These are phyloP conservation scores for Cercospora berteroae DNA, from an alignment of 2,329 filamentous ascomycete genomes.

Conservation along the genomic window DNA sequence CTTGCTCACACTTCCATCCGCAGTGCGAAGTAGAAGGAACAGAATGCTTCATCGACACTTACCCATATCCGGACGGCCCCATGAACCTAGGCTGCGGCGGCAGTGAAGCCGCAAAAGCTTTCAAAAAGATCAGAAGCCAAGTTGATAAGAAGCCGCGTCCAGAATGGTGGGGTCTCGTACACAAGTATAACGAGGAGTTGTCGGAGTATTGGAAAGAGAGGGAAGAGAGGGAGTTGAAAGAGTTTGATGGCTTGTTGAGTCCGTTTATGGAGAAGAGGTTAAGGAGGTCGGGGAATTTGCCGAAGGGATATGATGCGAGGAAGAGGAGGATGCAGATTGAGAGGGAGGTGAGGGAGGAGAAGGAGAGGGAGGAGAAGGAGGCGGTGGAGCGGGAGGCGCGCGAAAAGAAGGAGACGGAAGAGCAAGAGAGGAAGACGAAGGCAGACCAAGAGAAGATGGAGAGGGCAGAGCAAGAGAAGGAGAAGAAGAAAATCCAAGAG, in stretches of 20 bases:
- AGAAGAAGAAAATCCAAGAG: neutral
- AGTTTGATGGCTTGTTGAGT: neutral
- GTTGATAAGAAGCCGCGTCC: neutral
- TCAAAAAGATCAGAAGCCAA: neutral
- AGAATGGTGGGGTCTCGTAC: neutral
- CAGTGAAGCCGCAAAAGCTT: neutral
- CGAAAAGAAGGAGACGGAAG: neutral
- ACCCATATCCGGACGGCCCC: neutral
- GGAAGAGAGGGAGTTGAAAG: neutral
- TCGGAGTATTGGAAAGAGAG: neutral
- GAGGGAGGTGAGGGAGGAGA: neutral
- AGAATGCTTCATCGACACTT: constrained; percentile 1
- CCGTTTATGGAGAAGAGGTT: neutral
- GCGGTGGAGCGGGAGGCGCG: neutral
- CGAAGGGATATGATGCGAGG: neutral
- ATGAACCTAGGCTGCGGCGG: neutral
- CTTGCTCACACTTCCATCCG: neutral
- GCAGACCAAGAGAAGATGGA: neutral
- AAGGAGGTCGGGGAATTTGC: neutral
- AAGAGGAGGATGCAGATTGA: neutral
- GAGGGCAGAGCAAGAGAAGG: neutral
- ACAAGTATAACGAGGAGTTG: neutral
- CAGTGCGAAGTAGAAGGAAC: neutral
- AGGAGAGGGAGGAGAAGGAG: neutral
- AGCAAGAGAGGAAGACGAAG: neutral